These are phyloP conservation scores for Coelastrella sp. DNA, from an alignment of 139 green algal species.

Conservation along the genomic window DNA sequence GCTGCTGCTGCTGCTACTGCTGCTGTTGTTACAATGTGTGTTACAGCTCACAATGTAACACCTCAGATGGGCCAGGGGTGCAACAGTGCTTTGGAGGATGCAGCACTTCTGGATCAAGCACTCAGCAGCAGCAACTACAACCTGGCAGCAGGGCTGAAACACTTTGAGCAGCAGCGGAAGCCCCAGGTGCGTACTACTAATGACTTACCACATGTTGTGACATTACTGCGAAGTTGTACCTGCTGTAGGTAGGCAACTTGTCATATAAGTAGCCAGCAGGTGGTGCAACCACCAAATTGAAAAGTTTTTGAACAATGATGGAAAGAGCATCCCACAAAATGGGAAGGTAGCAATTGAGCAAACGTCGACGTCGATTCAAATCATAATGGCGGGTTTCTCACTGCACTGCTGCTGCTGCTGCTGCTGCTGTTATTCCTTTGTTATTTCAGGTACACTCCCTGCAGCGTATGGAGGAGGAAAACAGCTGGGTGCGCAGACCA, in stretches of 20 bases:
- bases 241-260: too few species aligned
- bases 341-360: too few species aligned
- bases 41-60: background rate
- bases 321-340: too few species aligned
- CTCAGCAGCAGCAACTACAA: constrained; percentile 26
- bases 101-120: background rate
- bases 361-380: too few species aligned
- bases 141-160: background rate
- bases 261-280: too few species aligned
- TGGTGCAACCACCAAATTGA: too few species aligned
- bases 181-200: constrained; percentile 13
- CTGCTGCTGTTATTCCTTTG: background rate
- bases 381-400: too few species aligned
- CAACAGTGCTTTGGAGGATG: constrained; percentile 48
- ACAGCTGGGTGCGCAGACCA: constrained; percentile 37
- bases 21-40: too few species aligned
- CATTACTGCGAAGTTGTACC: too few species aligned
- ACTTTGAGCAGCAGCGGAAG: constrained; percentile 7
- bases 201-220: too few species aligned
- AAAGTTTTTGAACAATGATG: too few species aligned
- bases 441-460: constrained; percentile 47
- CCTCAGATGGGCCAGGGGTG: constrained; percentile 35
- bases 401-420: background rate
- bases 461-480: constrained; percentile 47
- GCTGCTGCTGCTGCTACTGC: background rate